Evolutionary conservation across 495 filamentous ascomycete genomes (phyloP), one percentile per base, ranked within the genome.

Genomic region (Sabuloglossum arenarium): DNA sequence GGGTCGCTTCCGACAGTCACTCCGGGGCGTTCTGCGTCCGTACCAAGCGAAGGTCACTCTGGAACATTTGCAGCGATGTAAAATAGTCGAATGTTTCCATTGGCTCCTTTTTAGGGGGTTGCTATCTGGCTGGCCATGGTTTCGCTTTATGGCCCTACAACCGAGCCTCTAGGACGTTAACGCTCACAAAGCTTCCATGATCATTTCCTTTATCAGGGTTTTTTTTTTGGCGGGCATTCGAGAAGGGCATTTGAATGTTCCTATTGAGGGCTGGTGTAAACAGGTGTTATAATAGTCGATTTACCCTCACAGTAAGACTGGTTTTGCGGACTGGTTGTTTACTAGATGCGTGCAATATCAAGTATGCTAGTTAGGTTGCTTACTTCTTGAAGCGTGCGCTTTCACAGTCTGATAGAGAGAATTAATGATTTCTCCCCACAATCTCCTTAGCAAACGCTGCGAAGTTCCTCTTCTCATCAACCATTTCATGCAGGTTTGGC

Each of bases 401-500:
- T 49, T 49, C 8, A 8, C 8, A 16, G 1, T 34, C 14, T 23
- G 10, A 1, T 14, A 57, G 58, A 31, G 42, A 29, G 3, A 58
- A 16, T 62, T 43, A 67, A 56, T 69, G 65, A 67, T 89, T 91
- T 73, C 78, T 85, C 61, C 78, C 76, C 56, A 94, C 81, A 63
- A 94, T 81, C 42, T 80, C 83, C 68, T 78, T 81, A 21, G 88
- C 88, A 76, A 97, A 94, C 62, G 84, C 79, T 29, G 83, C 91
- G 75, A 97, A 97, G 43, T 83, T 80, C 59, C 74, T 71, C 63
- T 81, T 75, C 53, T 72, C 70, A 66, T 87, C 85, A 16, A 98
- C 86, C 70, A 82, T 78, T 61, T 94, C 91, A 54, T 77, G 82
- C 49, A 98, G 66, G 71, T 94, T 94, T 42, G 91, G 91, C 73